Conservation (phyloP, 495 filamentous ascomycete species). For the Bryoglossum gracile region DNA sequence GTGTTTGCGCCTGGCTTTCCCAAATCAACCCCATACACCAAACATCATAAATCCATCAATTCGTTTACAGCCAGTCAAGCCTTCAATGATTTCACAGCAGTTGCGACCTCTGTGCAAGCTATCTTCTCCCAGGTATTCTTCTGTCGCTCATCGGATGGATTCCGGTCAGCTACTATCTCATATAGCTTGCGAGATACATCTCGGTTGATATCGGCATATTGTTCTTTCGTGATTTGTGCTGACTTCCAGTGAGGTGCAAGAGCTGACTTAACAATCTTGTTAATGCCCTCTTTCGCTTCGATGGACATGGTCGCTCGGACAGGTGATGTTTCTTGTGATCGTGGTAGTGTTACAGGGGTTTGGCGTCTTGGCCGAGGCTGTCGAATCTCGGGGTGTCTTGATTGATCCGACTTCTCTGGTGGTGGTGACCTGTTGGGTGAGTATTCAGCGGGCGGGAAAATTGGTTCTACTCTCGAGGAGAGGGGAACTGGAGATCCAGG, state of each 20-base stretch:
- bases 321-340: conserved; percentile 49
- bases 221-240: conserved; percentile 62
- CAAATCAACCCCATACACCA: conserved; percentile 5
- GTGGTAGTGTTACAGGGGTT: conserved; percentile 32
- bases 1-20: conserved; percentile 6
- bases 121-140: conserved; percentile 58
- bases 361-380: conserved; percentile 42
- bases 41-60: conserved; percentile 12
- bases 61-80: background rate
- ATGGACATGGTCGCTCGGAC: conserved; percentile 50
- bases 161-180: conserved; percentile 59
- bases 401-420: conserved; percentile 21
- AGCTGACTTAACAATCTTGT: conserved; percentile 68
- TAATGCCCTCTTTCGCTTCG: conserved; percentile 72
- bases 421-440: conserved; percentile 53
- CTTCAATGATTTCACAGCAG: conserved; percentile 40
- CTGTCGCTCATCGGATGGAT: conserved; percentile 48
- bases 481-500: conserved; percentile 63
- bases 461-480: conserved; percentile 55
- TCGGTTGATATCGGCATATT: conserved; percentile 84
- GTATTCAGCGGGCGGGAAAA: conserved; percentile 53
- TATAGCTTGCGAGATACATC: conserved; percentile 80
- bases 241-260: conserved; percentile 66
- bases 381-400: conserved; percentile 33
- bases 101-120: conserved; percentile 67